Base-by-base conservation (phyloP, 192 early-diverging fungal species). In the Spinellus fusiger region DNA sequence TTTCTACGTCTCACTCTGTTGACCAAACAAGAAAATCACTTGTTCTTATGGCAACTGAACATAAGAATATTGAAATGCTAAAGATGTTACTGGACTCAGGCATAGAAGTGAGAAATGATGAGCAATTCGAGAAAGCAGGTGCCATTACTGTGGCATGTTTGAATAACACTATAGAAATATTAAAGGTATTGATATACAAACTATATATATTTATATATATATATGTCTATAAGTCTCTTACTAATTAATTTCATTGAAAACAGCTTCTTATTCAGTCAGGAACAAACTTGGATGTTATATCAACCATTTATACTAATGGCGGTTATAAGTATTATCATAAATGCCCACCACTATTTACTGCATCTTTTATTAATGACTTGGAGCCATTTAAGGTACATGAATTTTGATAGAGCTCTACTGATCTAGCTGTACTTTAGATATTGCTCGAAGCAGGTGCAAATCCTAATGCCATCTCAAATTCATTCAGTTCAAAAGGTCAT, bases 71-170 rank as follows among this genome's bases (percentile, higher is more conserved):
- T n/a, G 8, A 59, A 31, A 54, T 68, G 33, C 13, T 55, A 4
- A 18, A 59, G 13, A 6, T 63, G 15, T 35, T 73, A 4, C 50
- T 73, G 16, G 20, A 56, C 3, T 5, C 47, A 28, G 73, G 76
- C 8, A 73, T 68, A 20, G 10, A 25, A 20, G 37, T 52, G n/a
- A 59, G 76, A 49, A 33, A 20, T 18, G 70, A 67, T 25, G 69
- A 61, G 22, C 25, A 40, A 1, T 40, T 40, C 20, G 58, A 48
- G 13, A 49, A 72, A 28, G 37, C 49, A 28, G 66, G 73, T 34
- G 34, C 78, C 0, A 61, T 81, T 32, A 47, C 78, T 69, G 28
- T 40, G 25, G 78, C 80, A 5, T 60, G 80, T 38, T 5, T 56
- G 3, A 25, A 51, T 10, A 33, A 61, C 0, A 51, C 49, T 8